Conservation (phyloP, 257 asterid species). For the Knoxia roxburghii region DNA sequence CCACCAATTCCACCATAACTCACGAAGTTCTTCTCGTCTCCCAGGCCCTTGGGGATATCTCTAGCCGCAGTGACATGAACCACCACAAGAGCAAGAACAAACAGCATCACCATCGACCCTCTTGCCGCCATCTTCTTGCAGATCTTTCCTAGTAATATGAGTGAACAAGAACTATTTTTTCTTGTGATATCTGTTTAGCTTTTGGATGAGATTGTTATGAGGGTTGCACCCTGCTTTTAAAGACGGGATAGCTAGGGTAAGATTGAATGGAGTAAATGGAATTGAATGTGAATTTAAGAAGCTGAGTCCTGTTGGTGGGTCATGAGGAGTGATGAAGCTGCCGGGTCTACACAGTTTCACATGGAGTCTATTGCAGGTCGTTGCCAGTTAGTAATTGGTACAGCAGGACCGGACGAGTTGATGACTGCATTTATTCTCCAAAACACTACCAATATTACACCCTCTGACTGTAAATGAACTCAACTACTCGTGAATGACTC, state of each 20-base stretch:
- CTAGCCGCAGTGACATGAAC: conserved; percentile 25
- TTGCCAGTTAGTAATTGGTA: not conserved
- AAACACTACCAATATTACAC: too few species aligned
- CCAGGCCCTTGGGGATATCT: conserved; percentile 30
- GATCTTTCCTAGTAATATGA: too few species aligned
- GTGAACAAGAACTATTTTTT: too few species aligned
- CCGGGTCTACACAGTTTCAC: not conserved
- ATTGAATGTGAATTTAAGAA: conserved; percentile 14
- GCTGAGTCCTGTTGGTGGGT: not conserved
- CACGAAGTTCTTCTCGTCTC: conserved; percentile 33
- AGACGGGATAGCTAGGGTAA: conserved; percentile 6
- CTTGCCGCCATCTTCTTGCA: conserved; percentile 28
- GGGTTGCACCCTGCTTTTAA: conserved; percentile 11
- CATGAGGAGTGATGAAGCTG: not conserved
- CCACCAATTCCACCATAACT: conserved; percentile 29
- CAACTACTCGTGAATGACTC: too few species aligned
- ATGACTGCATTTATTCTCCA: conserved; percentile 8
- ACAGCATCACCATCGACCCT: conserved; percentile 3
- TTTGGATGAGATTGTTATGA: not conserved
- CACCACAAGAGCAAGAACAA: conserved; percentile 23
- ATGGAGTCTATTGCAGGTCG: conserved; percentile 7
- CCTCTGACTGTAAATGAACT: too few species aligned
- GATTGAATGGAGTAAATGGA: conserved; percentile 20
- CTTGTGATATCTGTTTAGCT: too few species aligned
- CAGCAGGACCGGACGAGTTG: not conserved